These are phyloP conservation scores for Pythium oligandrum DNA, from an alignment of 352 stramenopile genomes.

Conservation along the genomic window DNA sequence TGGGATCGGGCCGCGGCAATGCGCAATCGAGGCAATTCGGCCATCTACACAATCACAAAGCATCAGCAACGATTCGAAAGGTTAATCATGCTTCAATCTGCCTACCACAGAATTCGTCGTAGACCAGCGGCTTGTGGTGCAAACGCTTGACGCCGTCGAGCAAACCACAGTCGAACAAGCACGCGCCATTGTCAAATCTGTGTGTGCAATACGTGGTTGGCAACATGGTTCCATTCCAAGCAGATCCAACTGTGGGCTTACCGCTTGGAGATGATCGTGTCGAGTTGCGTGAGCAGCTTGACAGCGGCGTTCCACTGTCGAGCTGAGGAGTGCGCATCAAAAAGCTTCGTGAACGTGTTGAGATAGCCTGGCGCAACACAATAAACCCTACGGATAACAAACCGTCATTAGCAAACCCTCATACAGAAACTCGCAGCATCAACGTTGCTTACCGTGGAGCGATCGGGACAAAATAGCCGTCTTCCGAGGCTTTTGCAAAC, in stretches of 20 bases:
- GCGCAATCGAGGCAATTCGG: constrained; percentile 75
- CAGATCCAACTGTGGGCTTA: constrained; percentile 11
- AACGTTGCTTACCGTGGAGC: constrained; percentile 44
- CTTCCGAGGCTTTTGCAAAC: constrained; percentile 76
- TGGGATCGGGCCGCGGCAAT: constrained; percentile 60
- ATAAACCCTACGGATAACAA: constrained; percentile 44
- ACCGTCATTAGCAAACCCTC: not conserved
- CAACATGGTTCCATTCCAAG: too few species aligned
- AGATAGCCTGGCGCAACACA: constrained; percentile 76
- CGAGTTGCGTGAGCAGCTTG: constrained; percentile 68
- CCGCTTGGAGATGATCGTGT: constrained; percentile 60
- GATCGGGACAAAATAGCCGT: constrained; percentile 79
- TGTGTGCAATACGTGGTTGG: not conserved
- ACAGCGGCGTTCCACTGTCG: constrained; percentile 68
- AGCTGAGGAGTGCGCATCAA: constrained; percentile 50
- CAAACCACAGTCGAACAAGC: constrained; percentile 82
- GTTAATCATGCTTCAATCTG: not conserved
- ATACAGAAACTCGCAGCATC: not conserved
- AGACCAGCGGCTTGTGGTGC: constrained; percentile 76
- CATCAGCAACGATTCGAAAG: not conserved
- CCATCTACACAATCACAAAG: constrained; percentile 42
- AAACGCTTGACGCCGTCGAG: constrained; percentile 81
- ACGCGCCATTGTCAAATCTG: constrained; percentile 77
- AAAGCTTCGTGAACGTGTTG: constrained; percentile 72
- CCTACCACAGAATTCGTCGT: constrained; percentile 84